Conservation (phyloP, 1,139 yeast genomes). For the Chernovozyma sophiae-reginae region DNA sequence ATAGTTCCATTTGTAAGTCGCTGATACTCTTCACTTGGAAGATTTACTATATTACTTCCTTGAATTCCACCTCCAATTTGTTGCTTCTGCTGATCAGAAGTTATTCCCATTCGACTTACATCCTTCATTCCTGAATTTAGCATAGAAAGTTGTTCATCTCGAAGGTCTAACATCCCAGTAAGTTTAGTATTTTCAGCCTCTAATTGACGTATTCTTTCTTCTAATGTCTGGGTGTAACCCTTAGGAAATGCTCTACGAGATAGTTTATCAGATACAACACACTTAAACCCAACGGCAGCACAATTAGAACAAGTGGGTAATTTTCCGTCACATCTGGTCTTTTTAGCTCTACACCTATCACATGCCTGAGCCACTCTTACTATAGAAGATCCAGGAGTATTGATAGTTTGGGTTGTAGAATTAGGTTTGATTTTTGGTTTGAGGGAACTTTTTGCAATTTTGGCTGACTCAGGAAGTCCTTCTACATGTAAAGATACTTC, state of each 20-base stretch:
- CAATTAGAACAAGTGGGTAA: conserved; percentile 46
- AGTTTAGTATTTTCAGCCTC: conserved; percentile 42
- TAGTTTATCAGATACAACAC: conserved; percentile 43
- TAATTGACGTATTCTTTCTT: conserved; percentile 42
- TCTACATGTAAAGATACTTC: background rate
- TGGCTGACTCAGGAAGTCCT: background rate
- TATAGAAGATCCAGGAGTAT: conserved; percentile 54
- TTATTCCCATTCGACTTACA: background rate
- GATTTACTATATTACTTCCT: too few relatives aligned
- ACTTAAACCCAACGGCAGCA: conserved; percentile 39
- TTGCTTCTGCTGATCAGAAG: background rate
- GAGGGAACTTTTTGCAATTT: background rate
- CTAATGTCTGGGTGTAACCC: conserved; percentile 47
- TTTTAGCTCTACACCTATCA: conserved; percentile 80
- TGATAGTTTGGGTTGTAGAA: conserved; percentile 43
- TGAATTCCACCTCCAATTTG: too few relatives aligned
- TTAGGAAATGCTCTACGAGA: conserved; percentile 46
- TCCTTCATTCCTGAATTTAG: conserved; percentile 14
- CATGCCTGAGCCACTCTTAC: conserved; percentile 80
- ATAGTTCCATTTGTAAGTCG: background rate
- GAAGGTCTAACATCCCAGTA: conserved; percentile 49
- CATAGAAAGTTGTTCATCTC: conserved; percentile 54
- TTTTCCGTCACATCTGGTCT: conserved; percentile 69
- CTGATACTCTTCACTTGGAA: background rate
- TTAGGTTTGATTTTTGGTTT: background rate